phyloP scores from a whole-genome alignment of 2,329 filamentous ascomycete species.

The Endoconidiophora laricicola region DNA sequence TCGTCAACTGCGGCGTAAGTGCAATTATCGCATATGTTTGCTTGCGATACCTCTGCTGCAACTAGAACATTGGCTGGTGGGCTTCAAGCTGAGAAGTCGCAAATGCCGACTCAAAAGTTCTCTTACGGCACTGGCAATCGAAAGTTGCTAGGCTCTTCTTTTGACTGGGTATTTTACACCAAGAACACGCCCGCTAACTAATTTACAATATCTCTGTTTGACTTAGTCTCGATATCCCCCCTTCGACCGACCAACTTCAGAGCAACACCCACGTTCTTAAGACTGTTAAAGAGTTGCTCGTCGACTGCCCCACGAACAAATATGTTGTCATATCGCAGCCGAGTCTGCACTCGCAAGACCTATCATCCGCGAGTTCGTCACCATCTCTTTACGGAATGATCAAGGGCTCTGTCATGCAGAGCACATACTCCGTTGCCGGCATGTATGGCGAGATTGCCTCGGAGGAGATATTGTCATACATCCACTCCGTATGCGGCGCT shows the following conservation, averaged over 20 bases:
- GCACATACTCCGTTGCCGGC: constrained; percentile 36
- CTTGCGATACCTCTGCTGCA: too few relatives aligned
- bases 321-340: constrained; percentile 70
- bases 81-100: not conserved
- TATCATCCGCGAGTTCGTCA: constrained; percentile 27
- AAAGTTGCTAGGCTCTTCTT: not conserved
- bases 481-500: constrained; percentile 29
- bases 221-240: constrained; percentile 21
- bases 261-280: constrained; percentile 28
- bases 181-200: constrained; percentile 4
- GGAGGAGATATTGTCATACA: constrained; percentile 26
- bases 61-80: not conserved
- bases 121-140: not conserved
- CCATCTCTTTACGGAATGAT: constrained; percentile 32
- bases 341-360: constrained; percentile 53
- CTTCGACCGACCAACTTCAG: constrained; percentile 26
- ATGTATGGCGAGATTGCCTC: constrained; percentile 34
- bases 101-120: not conserved
- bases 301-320: constrained; percentile 51
- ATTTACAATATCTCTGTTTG: constrained; percentile 15
- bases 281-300: constrained; percentile 35
- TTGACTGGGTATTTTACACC: not conserved
- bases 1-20: constrained; percentile 71
- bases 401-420: constrained; percentile 20
- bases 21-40: not conserved